A percentile compares a stretch with the other conserved stretches of the same genome.
These are phyloP conservation scores for Cladophialophora exuberans DNA, from an alignment of 2,329 filamentous ascomycete genomes.

Conservation along the genomic window DNA sequence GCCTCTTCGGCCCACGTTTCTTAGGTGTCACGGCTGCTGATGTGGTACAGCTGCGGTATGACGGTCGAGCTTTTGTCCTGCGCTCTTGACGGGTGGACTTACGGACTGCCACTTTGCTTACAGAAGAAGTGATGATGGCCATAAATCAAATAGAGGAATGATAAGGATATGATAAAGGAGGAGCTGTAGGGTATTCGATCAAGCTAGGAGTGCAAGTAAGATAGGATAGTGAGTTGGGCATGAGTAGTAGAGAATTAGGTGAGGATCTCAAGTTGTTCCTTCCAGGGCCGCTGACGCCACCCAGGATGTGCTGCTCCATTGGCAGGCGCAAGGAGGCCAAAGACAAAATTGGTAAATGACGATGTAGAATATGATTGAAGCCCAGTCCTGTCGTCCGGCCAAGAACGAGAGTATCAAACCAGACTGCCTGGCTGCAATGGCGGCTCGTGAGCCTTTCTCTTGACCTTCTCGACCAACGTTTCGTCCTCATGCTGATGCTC, in stretches of 20 bases:
- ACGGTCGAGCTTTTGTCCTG: background rate
- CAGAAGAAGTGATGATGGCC: background rate
- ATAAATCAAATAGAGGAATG: background rate
- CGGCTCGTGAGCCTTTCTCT: slow-evolving; percentile 25
- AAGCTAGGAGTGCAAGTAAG: background rate
- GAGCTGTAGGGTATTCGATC: background rate
- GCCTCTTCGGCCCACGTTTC: slow-evolving; percentile 6
- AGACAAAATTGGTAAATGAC: background rate
- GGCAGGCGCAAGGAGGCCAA: background rate
- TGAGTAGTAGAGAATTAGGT: background rate
- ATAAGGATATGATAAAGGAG: slow-evolving; percentile 3
- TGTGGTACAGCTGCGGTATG: background rate
- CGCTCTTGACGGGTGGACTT: slow-evolving; percentile 4
- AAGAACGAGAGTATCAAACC: slow-evolving; percentile 5
- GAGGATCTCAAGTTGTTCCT: background rate
- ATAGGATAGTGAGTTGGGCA: background rate
- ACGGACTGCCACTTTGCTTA: background rate
- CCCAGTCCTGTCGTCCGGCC: background rate
- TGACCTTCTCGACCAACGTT: slow-evolving; percentile 29
- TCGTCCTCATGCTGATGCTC: slow-evolving; percentile 21
- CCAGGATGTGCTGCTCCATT: background rate
- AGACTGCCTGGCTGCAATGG: slow-evolving; percentile 22
- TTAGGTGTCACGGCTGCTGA: background rate
- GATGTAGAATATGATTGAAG: too few species aligned
- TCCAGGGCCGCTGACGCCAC: background rate